Conservation (phyloP, 441 rosid species). For the Euphorbia schlechtendalii region DNA sequence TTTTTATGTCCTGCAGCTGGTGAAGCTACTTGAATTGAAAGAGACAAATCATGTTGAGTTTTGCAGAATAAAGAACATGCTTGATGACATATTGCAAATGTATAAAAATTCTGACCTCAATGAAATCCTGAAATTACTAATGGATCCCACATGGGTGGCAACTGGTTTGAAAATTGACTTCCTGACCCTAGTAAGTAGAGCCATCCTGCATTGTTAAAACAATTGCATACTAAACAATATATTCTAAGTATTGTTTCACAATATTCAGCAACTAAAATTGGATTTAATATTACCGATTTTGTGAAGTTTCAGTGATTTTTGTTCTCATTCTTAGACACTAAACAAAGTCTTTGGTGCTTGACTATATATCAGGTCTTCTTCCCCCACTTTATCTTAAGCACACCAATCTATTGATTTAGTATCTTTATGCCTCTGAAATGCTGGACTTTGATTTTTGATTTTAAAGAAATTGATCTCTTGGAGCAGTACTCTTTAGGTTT, state of each 20-base stretch:
- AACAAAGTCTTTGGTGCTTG: neutral
- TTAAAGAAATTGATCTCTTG: neutral
- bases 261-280: too few species aligned
- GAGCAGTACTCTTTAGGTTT: neutral
- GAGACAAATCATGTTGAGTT: conserved; percentile 96
- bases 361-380: neutral
- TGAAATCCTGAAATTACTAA: conserved; percentile 63
- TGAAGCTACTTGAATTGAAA: conserved; percentile 84
- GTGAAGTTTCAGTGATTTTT: too few species aligned
- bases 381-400: neutral
- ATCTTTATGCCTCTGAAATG: neutral
- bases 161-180: conserved; percentile 90
- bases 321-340: neutral
- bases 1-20: conserved; percentile 55
- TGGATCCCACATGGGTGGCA: conserved; percentile 94
- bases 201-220: neutral
- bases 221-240: neutral
- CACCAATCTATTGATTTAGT: neutral
- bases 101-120: conserved; percentile 48
- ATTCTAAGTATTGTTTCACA: too few species aligned
- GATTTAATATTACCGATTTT: too few species aligned
- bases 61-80: conserved; percentile 75
- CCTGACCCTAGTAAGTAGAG: conserved; percentile 59
- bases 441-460: neutral
- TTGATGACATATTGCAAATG: conserved; percentile 83